These are phyloP conservation scores for Coemansia asiatica DNA, from an alignment of 192 early-diverging fungal species.

Conservation along the genomic window DNA sequence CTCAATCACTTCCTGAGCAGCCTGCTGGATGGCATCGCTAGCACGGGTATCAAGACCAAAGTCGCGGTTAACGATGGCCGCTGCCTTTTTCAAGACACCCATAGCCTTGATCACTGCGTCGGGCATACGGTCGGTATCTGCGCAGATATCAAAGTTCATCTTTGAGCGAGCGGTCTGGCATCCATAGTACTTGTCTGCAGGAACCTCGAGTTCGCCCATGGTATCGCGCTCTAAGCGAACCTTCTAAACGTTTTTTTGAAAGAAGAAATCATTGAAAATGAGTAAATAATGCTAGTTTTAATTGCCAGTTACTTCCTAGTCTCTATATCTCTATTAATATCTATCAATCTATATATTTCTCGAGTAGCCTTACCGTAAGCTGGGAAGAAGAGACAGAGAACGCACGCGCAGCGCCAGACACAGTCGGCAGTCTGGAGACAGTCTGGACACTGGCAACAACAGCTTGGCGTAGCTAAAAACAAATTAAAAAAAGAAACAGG, in stretches of 20 bases:
- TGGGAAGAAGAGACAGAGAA: slow-evolving; percentile 44
- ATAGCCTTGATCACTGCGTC: slow-evolving; percentile 93
- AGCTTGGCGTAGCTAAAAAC: slow-evolving; percentile 48
- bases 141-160: slow-evolving; percentile 98
- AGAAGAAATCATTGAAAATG: too few species aligned
- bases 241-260: slow-evolving; percentile 21
- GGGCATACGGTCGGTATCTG: slow-evolving; percentile 89
- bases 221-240: slow-evolving; percentile 79
- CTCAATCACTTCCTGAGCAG: slow-evolving; percentile 89
- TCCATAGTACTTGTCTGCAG: slow-evolving; percentile 95
- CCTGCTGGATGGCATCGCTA: slow-evolving; percentile 85
- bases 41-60: slow-evolving; percentile 80
- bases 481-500: neutral
- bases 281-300: too few species aligned
- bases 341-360: too few species aligned
- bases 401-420: slow-evolving; percentile 32
- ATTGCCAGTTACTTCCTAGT: too few species aligned
- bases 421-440: slow-evolving; percentile 18
- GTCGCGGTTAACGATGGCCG: slow-evolving; percentile 90
- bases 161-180: slow-evolving; percentile 95
- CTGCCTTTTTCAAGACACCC: slow-evolving; percentile 93
- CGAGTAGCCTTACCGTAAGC: slow-evolving; percentile 39
- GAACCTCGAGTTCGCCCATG: slow-evolving; percentile 94
- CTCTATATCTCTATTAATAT: too few species aligned
- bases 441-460: slow-evolving; percentile 31